A percentile compares a stretch with the other conserved stretches of the same genome.
Conservation (phyloP, 257 asterid genomes). For the Rehmannia glutinosa region DNA sequence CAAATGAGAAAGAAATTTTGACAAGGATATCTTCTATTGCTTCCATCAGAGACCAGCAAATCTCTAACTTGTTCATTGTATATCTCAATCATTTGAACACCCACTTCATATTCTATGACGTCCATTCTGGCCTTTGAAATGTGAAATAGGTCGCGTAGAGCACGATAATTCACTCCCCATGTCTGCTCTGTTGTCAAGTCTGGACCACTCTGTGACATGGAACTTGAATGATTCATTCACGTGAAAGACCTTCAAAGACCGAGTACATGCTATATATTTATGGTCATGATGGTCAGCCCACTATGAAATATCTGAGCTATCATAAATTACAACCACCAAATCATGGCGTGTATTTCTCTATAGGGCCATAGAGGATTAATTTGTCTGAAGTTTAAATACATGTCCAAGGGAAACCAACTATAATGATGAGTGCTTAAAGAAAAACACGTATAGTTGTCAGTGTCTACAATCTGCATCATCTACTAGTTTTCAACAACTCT, state of each 20-base stretch:
- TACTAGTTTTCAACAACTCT: background rate
- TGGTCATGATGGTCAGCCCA: background rate
- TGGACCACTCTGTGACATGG: slow-evolving; percentile 76
- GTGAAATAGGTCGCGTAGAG: slow-evolving; percentile 73
- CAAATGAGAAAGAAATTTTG: background rate
- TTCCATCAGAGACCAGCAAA: slow-evolving; percentile 73
- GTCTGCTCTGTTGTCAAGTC: slow-evolving; percentile 77
- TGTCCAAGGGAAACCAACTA: background rate
- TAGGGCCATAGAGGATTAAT: background rate
- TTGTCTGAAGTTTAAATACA: background rate
- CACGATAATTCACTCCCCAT: slow-evolving; percentile 94
- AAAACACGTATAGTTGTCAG: no score
- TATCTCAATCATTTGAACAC: slow-evolving; percentile 92
- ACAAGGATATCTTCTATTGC: slow-evolving; percentile 80
- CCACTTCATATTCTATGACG: slow-evolving; percentile 69
- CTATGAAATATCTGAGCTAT: background rate
- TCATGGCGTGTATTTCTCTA: no score
- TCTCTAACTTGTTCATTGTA: slow-evolving; percentile 97
- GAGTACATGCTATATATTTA: background rate
- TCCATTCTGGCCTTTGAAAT: slow-evolving; percentile 58
- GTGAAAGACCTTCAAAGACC: background rate
- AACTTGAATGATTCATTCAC: slow-evolving; percentile 7
- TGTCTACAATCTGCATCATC: slow-evolving; percentile 12
- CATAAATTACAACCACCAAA: background rate
- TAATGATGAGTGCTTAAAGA: background rate